Percentiles rank a stretch among this genome's conserved stretches.
Conservation (phyloP, 257 asterid genomes). For the Solanum virginianum region DNA sequence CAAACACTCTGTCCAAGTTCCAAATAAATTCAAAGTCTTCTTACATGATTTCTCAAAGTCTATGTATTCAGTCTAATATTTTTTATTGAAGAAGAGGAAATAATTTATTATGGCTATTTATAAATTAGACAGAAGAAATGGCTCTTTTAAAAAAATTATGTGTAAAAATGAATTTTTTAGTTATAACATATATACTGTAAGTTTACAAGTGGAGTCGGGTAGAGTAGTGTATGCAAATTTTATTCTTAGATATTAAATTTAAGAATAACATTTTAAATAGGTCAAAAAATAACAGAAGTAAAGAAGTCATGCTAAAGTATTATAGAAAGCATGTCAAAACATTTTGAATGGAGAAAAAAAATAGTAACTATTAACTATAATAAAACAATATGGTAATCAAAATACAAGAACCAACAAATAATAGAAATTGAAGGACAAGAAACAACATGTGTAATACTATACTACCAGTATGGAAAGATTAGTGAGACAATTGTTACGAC, state of each 20-base stretch:
- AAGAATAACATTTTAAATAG: no score
- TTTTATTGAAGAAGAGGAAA: not conserved
- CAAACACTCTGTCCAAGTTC: not conserved
- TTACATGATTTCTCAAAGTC: not conserved
- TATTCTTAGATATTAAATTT: not conserved
- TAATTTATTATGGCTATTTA: not conserved
- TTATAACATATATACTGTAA: not conserved
- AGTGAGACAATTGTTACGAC: no score
- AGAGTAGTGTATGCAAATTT: fast-evolving
- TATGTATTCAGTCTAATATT: not conserved
- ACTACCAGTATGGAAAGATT: not conserved
- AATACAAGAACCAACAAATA: not conserved
- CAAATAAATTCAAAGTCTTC: not conserved
- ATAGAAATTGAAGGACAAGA: not conserved
- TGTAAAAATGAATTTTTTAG: fast-evolving
- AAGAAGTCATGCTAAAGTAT: not conserved
- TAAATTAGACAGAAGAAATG: no score
- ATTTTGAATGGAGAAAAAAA: not conserved
- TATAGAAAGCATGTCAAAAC: not conserved
- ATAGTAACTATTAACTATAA: not conserved
- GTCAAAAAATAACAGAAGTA: not conserved
- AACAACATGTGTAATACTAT: not conserved
- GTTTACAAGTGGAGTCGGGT: fast-evolving
- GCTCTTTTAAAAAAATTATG: not conserved
- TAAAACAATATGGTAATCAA: not conserved